Conservation (phyloP, 306 rosid species). For the Luffa aegyptiaca region DNA sequence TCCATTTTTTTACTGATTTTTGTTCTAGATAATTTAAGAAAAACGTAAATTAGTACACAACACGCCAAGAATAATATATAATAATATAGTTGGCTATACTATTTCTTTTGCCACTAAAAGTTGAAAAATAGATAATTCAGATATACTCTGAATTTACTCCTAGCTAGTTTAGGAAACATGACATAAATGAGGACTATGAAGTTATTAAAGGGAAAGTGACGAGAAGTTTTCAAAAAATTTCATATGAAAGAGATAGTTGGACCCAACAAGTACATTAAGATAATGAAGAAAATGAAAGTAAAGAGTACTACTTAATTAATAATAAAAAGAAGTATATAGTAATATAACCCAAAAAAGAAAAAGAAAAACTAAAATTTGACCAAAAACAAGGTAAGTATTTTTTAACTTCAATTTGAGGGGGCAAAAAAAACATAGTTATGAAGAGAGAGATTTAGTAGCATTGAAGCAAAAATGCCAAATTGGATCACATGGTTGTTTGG, state of each 20-base stretch:
- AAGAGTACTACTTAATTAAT: too few species aligned
- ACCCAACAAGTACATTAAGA: background rate
- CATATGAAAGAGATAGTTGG: background rate
- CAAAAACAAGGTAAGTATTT: background rate
- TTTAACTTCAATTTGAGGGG: background rate
- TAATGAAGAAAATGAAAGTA: background rate
- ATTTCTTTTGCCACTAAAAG: background rate
- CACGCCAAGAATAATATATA: background rate
- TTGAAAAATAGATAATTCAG: background rate
- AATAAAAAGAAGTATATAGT: too few species aligned
- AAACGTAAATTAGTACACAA: background rate
- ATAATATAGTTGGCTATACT: background rate
- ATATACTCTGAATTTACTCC: background rate
- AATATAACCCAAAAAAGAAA: too few species aligned
- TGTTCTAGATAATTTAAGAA: background rate
- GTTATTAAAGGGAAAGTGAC: background rate
- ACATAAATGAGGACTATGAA: background rate
- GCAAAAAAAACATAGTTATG: background rate
- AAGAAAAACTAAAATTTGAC: too few species aligned
- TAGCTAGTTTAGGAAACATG: background rate
- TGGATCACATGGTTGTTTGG: conserved; percentile 52
- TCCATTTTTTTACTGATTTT: background rate
- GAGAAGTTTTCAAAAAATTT: background rate
- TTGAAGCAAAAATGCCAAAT: conserved; percentile 6
- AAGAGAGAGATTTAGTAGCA: background rate